Conservation (phyloP, 2,329 filamentous ascomycete genomes). For the Colletotrichum sp. region DNA sequence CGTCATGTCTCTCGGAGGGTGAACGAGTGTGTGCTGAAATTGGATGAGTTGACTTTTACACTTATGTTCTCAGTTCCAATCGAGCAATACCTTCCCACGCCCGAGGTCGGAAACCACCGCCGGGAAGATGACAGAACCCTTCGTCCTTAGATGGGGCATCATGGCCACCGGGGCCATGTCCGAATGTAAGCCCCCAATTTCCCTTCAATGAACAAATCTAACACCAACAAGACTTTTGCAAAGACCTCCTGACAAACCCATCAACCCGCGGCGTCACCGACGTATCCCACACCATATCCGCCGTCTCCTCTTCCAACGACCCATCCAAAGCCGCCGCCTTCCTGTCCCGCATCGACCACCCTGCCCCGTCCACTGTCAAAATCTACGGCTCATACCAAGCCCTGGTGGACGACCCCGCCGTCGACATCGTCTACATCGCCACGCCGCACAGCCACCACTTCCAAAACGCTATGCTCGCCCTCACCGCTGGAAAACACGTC, state of each 20-base stretch:
- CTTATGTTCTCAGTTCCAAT: accelerated
- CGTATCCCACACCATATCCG: slow-evolving; percentile 73
- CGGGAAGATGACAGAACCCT: slow-evolving; percentile 48
- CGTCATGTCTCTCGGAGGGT: background rate
- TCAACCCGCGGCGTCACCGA: slow-evolving; percentile 71
- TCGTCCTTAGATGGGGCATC: slow-evolving; percentile 63
- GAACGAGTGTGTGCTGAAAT: background rate
- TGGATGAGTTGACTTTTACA: accelerated
- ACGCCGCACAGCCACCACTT: slow-evolving; percentile 94
- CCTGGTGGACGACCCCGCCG: slow-evolving; percentile 76
- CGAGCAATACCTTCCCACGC: accelerated
- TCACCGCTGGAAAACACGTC: slow-evolving; percentile 84
- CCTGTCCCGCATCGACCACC: slow-evolving; percentile 73
- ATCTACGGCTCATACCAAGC: slow-evolving; percentile 84
- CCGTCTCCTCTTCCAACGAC: slow-evolving; percentile 78
- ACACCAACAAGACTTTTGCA: slow-evolving; percentile 62
- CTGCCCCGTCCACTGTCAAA: slow-evolving; percentile 70
- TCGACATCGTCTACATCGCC: slow-evolving; percentile 88
- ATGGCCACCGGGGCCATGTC: slow-evolving; percentile 65
- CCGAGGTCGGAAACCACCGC: accelerated
- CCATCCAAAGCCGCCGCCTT: slow-evolving; percentile 83
- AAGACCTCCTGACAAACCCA: slow-evolving; percentile 80
- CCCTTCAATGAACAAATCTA: background rate
- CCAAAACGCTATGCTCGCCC: slow-evolving; percentile 82
- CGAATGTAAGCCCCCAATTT: slow-evolving; percentile 45